Evolutionary conservation across 164 flowering plant genomes (phyloP).

Genomic region (Platanus orientalis): DNA sequence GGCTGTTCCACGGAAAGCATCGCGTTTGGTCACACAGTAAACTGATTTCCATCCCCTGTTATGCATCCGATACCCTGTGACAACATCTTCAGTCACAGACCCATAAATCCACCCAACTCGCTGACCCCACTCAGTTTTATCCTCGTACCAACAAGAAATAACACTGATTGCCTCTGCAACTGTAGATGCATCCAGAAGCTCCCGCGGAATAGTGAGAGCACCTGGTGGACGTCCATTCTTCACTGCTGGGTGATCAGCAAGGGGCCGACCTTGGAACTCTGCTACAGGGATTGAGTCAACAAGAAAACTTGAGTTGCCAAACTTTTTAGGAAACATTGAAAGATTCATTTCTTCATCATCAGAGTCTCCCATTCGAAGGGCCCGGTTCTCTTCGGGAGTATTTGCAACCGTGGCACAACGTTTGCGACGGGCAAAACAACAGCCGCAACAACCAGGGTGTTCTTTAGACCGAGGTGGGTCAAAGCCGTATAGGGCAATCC

Average conservation of each 20-base stretch:
- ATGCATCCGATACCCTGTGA: constrained; percentile 85
- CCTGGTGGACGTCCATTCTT: constrained; percentile 81
- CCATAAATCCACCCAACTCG: constrained; percentile 86
- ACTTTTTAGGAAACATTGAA: constrained; percentile 55
- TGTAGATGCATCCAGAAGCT: constrained; percentile 69
- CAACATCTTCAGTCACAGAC: constrained; percentile 84
- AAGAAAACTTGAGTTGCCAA: constrained; percentile 77
- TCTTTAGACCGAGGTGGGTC: constrained; percentile 66
- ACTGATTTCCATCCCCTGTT: constrained; percentile 78
- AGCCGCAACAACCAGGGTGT: constrained; percentile 34
- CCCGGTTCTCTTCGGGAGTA: constrained; percentile 36
- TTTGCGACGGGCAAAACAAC: constrained; percentile 43
- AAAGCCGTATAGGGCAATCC: constrained; percentile 80
- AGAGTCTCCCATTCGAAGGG: constrained; percentile 43
- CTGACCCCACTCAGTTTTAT: constrained; percentile 83
- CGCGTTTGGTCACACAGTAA: constrained; percentile 75
- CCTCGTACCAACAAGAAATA: constrained; percentile 78
- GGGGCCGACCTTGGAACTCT: constrained; percentile 81
- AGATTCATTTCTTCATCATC: constrained; percentile 56
- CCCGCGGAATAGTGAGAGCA: constrained; percentile 60
- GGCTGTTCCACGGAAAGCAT: constrained; percentile 85
- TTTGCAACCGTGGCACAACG: constrained; percentile 18
- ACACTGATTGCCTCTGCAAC: constrained; percentile 76
- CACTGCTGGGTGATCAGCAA: constrained; percentile 69
- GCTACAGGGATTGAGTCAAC: constrained; percentile 75